Base-by-base conservation (phyloP, 352 stramenopile species). In the Pythium aquatile region DNA sequence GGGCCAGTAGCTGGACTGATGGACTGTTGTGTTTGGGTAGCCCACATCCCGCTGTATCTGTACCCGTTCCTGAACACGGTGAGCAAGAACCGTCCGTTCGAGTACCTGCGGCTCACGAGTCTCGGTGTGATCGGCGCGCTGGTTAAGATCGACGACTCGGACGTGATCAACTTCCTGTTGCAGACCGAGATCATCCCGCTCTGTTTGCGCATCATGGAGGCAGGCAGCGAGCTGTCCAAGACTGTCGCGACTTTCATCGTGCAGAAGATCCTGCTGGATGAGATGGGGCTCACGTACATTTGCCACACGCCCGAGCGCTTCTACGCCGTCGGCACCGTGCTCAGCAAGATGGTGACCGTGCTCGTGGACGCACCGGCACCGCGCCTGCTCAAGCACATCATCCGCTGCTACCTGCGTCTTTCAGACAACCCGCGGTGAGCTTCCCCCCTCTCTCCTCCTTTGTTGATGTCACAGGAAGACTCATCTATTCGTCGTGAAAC, bases 221-320 rank as follows among this genome's bases (percentile, higher is more conserved):
- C 96, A 20, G 97, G 97, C 30, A 98, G 87, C 61, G 97, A 99
- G 70, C 81, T 99, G 17, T 98, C 84, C 72, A 99, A 99, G 77
- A 99, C 97, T 4, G 93, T 99, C n/a, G 97, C 97, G 9, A 99
- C 97, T 2, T 99, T 99, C 72, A 99, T 99, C 59, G 96, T 99
- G 42, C 97, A 99, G 77, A 99, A 99, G 76, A 99, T 99, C 65
- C 75, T 99, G 46, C 73, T 99, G 49, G 97, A 99, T 75, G 96
- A 99, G 58, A 97, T 98, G 75, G 97, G 97, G 16, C 85, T 99
- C 29, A 97, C 96, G 26, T 99, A 99, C 79, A 98, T 99, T 61
- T 99, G 97, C 86, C 91, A 98, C 70, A 99, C 97, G 16, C 93
- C 96, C 29, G 97, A 99, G 77, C 79, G 87, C 26, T 95, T 95